Percentiles rank a stretch among this genome's conserved stretches.
Conservation (phyloP, 2,329 filamentous ascomycete genomes). For the Pseudogymnoascus sp. region DNA sequence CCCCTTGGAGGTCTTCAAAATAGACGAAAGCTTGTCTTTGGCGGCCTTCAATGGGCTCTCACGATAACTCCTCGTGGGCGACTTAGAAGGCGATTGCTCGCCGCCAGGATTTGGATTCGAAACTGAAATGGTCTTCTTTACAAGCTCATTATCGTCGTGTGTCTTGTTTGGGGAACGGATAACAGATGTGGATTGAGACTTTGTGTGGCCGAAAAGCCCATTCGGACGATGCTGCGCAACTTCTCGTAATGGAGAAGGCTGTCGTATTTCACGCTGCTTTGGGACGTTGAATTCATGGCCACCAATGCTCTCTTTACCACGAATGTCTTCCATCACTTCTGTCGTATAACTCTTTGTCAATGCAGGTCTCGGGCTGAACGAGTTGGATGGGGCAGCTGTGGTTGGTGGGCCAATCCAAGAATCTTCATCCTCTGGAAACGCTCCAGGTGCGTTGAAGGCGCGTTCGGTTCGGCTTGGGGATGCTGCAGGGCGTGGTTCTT, state of each 20-base stretch:
- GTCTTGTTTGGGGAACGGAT: constrained; percentile 42
- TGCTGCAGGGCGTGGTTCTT: constrained; percentile 16
- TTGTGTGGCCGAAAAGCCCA: constrained; percentile 42
- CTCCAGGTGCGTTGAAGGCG: constrained; percentile 40
- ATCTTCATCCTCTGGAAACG: constrained; percentile 51
- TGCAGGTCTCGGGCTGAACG: constrained; percentile 41
- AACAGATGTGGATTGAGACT: constrained; percentile 54
- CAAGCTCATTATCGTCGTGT: constrained; percentile 28
- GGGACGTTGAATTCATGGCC: constrained; percentile 39
- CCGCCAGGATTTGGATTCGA: constrained; percentile 18
- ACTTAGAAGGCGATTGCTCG: constrained; percentile 35
- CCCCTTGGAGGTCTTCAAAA: constrained; percentile 78
- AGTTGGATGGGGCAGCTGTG: constrained; percentile 24
- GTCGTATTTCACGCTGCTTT: constrained; percentile 32
- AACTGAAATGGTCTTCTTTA: constrained; percentile 53
- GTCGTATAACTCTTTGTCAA: constrained; percentile 53
- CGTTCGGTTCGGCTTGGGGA: constrained; percentile 16
- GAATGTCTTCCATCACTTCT: constrained; percentile 51
- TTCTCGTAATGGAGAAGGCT: constrained; percentile 25
- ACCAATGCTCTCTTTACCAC: constrained; percentile 40
- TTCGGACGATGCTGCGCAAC: constrained; percentile 23
- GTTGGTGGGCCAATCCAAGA: constrained; percentile 51
- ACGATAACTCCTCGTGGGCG: constrained; percentile 45
- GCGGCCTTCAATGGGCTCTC: constrained; percentile 85
- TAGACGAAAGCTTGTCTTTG: constrained; percentile 85